Conservation (phyloP, 257 asterid genomes). For the Nicotiana attenuata region DNA sequence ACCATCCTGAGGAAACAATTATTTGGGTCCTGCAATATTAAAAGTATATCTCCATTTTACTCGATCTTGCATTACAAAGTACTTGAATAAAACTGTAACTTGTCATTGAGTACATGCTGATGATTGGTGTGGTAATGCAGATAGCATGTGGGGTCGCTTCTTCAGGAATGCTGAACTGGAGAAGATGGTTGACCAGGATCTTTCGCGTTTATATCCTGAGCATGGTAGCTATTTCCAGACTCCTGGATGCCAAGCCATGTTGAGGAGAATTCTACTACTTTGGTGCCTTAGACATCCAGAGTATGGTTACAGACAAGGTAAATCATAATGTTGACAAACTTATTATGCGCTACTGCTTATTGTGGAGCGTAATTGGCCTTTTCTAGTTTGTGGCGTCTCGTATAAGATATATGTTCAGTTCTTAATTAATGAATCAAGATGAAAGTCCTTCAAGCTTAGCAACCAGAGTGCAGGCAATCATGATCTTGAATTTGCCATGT, state of each 20-base stretch:
- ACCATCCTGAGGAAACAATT: background rate
- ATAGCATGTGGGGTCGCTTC: conserved; percentile 99
- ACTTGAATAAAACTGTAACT: background rate
- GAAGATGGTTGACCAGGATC: conserved; percentile 95
- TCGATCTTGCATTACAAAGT: background rate
- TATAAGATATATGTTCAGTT: background rate
- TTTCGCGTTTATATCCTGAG: conserved; percentile 93
- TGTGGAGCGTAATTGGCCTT: background rate
- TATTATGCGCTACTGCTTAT: background rate
- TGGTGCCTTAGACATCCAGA: conserved; percentile 90
- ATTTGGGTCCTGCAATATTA: background rate
- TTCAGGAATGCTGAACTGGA: conserved; percentile 91
- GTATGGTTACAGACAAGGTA: conserved; percentile 94
- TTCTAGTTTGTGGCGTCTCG: background rate
- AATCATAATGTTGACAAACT: background rate
- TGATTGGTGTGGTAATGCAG: conserved; percentile 26
- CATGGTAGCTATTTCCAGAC: conserved; percentile 93
- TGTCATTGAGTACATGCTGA: background rate
- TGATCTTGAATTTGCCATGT: conserved; percentile 3
- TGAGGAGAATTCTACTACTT: conserved; percentile 75
- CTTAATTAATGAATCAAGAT: conserved; percentile 1
- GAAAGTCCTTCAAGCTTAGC: background rate
- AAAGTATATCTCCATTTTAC: background rate
- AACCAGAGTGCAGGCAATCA: background rate
- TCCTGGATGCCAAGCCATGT: conserved; percentile 79